Evolutionary conservation across 768 basidiomycete genomes (phyloP).

Genomic region (Boletus subparvulus): DNA sequence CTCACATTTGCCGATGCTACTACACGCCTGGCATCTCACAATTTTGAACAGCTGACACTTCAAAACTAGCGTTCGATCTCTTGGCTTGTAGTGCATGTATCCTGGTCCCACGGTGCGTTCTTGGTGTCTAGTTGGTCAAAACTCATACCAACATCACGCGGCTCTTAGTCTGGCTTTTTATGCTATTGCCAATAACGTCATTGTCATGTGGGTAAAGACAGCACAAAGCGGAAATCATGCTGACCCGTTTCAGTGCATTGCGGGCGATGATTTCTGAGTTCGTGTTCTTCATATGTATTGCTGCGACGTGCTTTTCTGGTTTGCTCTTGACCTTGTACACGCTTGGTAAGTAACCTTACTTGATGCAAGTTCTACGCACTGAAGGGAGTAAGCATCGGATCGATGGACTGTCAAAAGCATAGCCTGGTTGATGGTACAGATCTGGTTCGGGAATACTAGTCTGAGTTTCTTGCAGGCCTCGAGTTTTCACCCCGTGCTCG

Average conservation of each 20-base stretch:
- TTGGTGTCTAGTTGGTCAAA: not conserved
- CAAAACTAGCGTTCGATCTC: slow-evolving; percentile 73
- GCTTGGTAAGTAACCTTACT: slow-evolving; percentile 37
- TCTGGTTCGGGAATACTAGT: slow-evolving; percentile 82
- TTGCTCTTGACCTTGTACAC: slow-evolving; percentile 56
- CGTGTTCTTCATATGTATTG: slow-evolving; percentile 75
- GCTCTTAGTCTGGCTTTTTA: slow-evolving; percentile 69
- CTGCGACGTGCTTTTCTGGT: slow-evolving; percentile 79
- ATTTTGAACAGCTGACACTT: slow-evolving; percentile 40
- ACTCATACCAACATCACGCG: not conserved
- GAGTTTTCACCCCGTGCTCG: slow-evolving; percentile 68
- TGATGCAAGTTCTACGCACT: slow-evolving; percentile 22
- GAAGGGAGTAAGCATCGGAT: slow-evolving; percentile 29
- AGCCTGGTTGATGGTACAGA: slow-evolving; percentile 82
- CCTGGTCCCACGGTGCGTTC: slow-evolving; percentile 69
- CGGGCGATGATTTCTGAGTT: slow-evolving; percentile 83
- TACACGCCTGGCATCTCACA: not conserved
- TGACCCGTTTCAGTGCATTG: slow-evolving; percentile 53
- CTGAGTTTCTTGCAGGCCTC: slow-evolving; percentile 56
- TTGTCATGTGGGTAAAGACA: slow-evolving; percentile 59
- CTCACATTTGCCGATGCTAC: slow-evolving; percentile 9
- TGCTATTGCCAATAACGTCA: slow-evolving; percentile 72
- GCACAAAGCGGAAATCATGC: not conserved
- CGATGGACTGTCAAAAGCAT: slow-evolving; percentile 46
- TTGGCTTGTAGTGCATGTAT: slow-evolving; percentile 84